Percentiles rank a stretch among this genome's conserved stretches.
phyloP scores from a whole-genome alignment of 768 basidiomycete genomes.

The Suillus sp. region DNA sequence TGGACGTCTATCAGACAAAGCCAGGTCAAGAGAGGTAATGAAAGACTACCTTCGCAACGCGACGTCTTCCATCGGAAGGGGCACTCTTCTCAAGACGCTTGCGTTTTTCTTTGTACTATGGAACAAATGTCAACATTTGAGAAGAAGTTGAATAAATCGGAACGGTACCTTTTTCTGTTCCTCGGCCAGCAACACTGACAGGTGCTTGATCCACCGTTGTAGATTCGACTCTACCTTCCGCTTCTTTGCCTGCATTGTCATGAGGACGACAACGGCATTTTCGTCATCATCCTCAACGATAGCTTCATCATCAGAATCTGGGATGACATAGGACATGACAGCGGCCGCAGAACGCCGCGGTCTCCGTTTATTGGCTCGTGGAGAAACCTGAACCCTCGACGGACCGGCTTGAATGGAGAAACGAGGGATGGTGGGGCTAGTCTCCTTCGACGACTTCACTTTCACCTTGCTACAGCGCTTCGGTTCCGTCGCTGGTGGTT shows the following conservation, averaged over 20 bases:
- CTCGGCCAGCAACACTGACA: slow-evolving; percentile 57
- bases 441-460: slow-evolving; percentile 36
- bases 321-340: slow-evolving; percentile 62
- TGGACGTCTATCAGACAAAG: slow-evolving; percentile 7
- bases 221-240: slow-evolving; percentile 46
- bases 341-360: slow-evolving; percentile 56
- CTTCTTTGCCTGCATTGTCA: slow-evolving; percentile 37
- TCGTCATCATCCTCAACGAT: slow-evolving; percentile 44
- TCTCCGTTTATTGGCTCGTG: slow-evolving; percentile 46
- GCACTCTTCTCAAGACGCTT: slow-evolving; percentile 50
- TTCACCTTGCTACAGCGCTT: slow-evolving; percentile 30
- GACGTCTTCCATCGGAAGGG: slow-evolving; percentile 48
- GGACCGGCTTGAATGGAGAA: slow-evolving; percentile 20
- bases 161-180: slow-evolving; percentile 68
- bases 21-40: not conserved
- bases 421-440: slow-evolving; percentile 34
- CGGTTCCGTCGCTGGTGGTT: slow-evolving; percentile 21
- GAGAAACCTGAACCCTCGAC: slow-evolving; percentile 22
- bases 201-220: slow-evolving; percentile 71
- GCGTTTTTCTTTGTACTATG: slow-evolving; percentile 66
- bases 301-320: slow-evolving; percentile 72
- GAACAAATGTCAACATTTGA: not conserved
- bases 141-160: slow-evolving; percentile 7
- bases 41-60: slow-evolving; percentile 55
- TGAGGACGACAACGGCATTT: slow-evolving; percentile 32